These are phyloP conservation scores for Thalassiosira allenii DNA, from an alignment of 352 stramenopile species.

Conservation along the genomic window DNA sequence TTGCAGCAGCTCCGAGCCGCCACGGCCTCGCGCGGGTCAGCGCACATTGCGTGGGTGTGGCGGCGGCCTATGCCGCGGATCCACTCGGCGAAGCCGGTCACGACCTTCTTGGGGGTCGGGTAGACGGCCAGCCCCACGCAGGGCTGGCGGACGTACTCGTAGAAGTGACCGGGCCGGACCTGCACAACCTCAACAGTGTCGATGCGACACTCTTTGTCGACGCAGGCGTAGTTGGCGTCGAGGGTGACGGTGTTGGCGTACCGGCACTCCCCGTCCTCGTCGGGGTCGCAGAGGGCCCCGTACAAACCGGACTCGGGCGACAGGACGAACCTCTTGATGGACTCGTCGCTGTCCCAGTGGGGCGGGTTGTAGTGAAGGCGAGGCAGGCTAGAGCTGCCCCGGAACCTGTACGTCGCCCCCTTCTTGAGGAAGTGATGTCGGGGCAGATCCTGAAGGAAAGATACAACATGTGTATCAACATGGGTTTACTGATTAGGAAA, in stretches of 20 bases:
- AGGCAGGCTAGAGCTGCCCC: conserved; percentile 52
- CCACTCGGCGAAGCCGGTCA: conserved; percentile 46
- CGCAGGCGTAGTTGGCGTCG: conserved; percentile 59
- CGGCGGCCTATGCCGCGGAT: conserved; percentile 25
- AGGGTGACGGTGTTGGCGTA: conserved; percentile 56
- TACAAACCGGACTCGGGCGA: conserved; percentile 51
- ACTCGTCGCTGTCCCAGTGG: conserved; percentile 61
- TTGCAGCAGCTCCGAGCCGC: conserved; percentile 54
- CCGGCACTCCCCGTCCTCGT: conserved; percentile 46
- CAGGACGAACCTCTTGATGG: conserved; percentile 64
- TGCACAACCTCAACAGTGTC: conserved; percentile 59
- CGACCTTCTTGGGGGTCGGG: conserved; percentile 60
- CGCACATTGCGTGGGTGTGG: conserved; percentile 63
- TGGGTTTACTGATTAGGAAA: too few relatives aligned
- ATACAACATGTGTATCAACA: too few relatives aligned
- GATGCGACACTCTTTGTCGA: conserved; percentile 61
- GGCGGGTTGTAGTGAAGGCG: conserved; percentile 35
- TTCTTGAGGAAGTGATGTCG: conserved; percentile 69
- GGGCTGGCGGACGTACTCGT: conserved; percentile 69
- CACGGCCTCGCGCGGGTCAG: conserved; percentile 40
- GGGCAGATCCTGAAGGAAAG: too few relatives aligned
- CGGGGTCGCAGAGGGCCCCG: conserved; percentile 62
- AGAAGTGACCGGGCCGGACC: conserved; percentile 62
- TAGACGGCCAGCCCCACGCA: conserved; percentile 66
- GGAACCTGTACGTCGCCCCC: conserved; percentile 69